These are phyloP conservation scores for Arthroderma sp. DNA, from an alignment of 2,329 filamentous ascomycete genomes.

Conservation along the genomic window DNA sequence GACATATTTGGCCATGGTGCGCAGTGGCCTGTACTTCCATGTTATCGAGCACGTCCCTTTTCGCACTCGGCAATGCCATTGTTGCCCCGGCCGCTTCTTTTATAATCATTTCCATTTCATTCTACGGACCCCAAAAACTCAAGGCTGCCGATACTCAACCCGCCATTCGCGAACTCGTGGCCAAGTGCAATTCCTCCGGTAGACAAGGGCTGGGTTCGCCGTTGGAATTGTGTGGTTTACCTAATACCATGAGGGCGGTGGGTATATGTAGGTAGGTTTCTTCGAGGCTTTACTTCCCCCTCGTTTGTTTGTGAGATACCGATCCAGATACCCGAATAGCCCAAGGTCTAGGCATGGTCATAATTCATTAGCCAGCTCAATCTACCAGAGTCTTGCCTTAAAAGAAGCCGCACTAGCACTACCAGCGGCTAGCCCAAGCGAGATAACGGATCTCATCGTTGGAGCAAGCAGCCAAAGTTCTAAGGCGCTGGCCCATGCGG, in stretches of 20 bases:
- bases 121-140: not conserved
- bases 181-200: conserved; percentile 30
- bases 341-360: conserved; percentile 1
- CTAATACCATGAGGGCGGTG: conserved; percentile 29
- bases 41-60: conserved; percentile 10
- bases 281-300: conserved; percentile 1
- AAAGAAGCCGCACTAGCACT: not conserved
- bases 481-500: not conserved
- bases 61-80: not conserved
- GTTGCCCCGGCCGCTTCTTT: not conserved
- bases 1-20: conserved; percentile 8
- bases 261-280: not conserved
- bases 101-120: not conserved
- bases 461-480: conserved; percentile 2
- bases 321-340: not conserved
- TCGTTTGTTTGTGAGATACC: not conserved
- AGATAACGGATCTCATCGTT: not conserved
- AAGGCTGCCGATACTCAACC: conserved; percentile 23
- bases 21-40: conserved; percentile 9
- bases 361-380: not conserved
- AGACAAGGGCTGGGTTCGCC: conserved; percentile 34
- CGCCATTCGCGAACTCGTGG: conserved; percentile 31
- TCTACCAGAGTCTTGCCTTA: conserved; percentile 3
- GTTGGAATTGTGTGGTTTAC: conserved; percentile 31
- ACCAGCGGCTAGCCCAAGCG: not conserved